Base-by-base conservation (phyloP, 106 monocot genomes). In the Allium cepa region DNA sequence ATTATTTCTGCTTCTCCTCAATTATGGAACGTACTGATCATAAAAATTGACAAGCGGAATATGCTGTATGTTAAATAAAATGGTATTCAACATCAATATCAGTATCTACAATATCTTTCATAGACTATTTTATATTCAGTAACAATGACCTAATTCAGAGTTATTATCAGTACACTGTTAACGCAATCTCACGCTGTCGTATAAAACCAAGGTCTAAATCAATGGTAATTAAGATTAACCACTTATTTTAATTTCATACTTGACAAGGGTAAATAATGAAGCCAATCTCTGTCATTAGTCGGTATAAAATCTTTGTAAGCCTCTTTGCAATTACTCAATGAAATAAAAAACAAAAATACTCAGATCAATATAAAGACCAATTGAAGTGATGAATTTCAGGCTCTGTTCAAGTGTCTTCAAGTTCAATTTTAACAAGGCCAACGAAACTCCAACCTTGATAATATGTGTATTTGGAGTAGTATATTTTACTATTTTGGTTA, bases 181-280 rank as follows among this genome's bases (percentile, higher is more conserved):
- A 52, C 50, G 26, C 52, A 67, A 52, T 26, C 67, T 52, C 28
- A 26, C 7, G 9, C 22, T 36, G 67, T 17, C 50, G 67, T 67
- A 67, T 67, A 67, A 53, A 67, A 11, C 67, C 51, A 67, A 12
- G 49, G 67, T 53, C 26, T 50, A n/a, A 50, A 50, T 51, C 51
- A 26, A 36, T 36, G 3, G 36, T 53, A 11, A 4, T 67, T 17
- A 27, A 14, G 66, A 11, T 51, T 67, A 36, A 36, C 5, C 28
- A 13, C 10, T 67, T 26, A 26, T 11, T 67, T 50, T 7, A 67
- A 11, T 66, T 66, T 45, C 50, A 66, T 17, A 17, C 15, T 22
- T 17, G 8, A 48, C 10, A 50, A 0, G n/a, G 49, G 46, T 15
- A 48, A 50, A 50, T 49, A 49, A 28, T 17, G 10, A 10, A 1